phyloP scores from a whole-genome alignment of 1,139 yeast species.

The Kodamaea fungicola region DNA sequence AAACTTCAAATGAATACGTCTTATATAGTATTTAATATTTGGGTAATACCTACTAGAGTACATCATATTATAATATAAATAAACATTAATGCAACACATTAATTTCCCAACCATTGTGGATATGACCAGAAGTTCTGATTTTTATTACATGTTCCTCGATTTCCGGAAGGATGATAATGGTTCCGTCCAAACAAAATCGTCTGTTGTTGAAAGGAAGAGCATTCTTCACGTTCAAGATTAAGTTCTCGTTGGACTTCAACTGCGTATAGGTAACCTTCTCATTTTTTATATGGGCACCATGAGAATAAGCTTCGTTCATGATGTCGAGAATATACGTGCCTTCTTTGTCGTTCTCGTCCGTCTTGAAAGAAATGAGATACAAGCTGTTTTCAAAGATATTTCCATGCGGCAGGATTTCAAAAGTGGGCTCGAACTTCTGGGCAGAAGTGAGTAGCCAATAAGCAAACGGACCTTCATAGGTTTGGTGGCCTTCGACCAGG shows the following conservation, averaged over 20 bases:
- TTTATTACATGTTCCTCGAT: constrained; percentile 16
- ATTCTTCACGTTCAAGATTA: constrained; percentile 24
- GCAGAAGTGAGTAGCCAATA: constrained; percentile 67
- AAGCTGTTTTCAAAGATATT: constrained; percentile 47
- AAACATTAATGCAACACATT: constrained; percentile 7
- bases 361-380: constrained; percentile 53
- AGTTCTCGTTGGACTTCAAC: constrained; percentile 20
- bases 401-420: constrained; percentile 72
- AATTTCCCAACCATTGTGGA: constrained; percentile 23
- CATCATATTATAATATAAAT: too few species aligned
- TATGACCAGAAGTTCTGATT: constrained; percentile 19
- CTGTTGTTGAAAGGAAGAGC: constrained; percentile 19
- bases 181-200: constrained; percentile 57
- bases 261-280: constrained; percentile 41
- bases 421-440: constrained; percentile 61
- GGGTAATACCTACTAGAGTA: too few species aligned
- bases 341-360: constrained; percentile 20
- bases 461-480: constrained; percentile 46
- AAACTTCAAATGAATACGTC: too few species aligned
- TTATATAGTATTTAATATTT: too few species aligned
- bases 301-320: constrained; percentile 56
- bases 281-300: constrained; percentile 52
- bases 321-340: constrained; percentile 46
- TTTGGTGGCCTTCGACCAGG: constrained; percentile 10
- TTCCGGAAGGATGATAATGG: constrained; percentile 31